Evolutionary conservation across 768 basidiomycete genomes (phyloP), one percentile per base, ranked within the genome.

Genomic region (Pulveroboletus frians): DNA sequence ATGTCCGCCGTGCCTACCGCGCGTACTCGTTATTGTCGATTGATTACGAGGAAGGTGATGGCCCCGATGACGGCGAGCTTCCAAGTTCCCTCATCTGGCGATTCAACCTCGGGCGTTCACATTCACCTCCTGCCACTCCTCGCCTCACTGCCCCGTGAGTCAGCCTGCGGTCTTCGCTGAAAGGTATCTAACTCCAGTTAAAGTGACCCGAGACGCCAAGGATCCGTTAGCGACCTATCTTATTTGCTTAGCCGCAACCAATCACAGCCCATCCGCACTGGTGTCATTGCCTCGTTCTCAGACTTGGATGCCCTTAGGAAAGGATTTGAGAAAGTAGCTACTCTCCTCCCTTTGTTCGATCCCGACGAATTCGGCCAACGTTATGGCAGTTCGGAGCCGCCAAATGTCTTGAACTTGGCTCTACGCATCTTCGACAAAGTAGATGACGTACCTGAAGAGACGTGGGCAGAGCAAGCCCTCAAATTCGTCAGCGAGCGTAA

Each of bases 41-140:
- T 50, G 95, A 98, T 66, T 93, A 95, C 65, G 92, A 97, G 62
- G 91, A 93, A 65, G 95, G 92, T 4, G 89, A 94, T 61, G 78
- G 81, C 17, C 63, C 80, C 17, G 92, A 92, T 57, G 89, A 91
- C 52, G 89, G 86, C 27, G 91, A 93, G 52, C 77, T 80, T 3
- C 86, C 89, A 11, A 77, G 79, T 53, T 80, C 88, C 43, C 77
- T 95, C 21, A 91, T 84, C 5, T 98, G 96, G 96, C 80, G 90
- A 35, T 99, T 99, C 81, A 94, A 92, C 66, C 78, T 98, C 38
- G 89, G 92, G 39, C 85, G 85, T 63, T 85, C 88, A 1, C 87
- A 88, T 65, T 88, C 88, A 15, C 87, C 88, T 29, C 91, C 91
- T 1, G 76, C 87, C 5, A 94, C 92, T 3, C 92, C 92, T 47